Conservation (phyloP, 495 filamentous ascomycete genomes). For the Evansstolkia leycettana region DNA sequence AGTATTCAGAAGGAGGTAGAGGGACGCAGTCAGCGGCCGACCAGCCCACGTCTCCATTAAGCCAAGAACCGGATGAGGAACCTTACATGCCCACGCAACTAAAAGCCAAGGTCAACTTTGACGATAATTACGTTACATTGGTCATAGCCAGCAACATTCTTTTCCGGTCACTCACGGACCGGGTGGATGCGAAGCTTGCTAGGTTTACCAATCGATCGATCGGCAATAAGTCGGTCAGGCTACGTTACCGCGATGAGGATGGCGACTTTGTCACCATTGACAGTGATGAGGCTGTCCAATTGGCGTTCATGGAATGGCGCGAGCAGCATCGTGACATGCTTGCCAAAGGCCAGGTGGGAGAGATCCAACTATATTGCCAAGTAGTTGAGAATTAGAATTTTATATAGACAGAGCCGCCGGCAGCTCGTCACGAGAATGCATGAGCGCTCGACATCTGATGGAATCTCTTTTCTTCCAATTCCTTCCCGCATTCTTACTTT, state of each 20-base stretch:
- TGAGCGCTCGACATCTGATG: neutral
- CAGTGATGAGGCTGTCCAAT: conserved; percentile 87
- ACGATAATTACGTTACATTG: conserved; percentile 71
- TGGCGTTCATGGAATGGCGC: conserved; percentile 86
- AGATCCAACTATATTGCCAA: conserved; percentile 73
- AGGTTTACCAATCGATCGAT: conserved; percentile 73
- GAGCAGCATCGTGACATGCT: conserved; percentile 57
- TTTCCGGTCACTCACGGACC: conserved; percentile 83
- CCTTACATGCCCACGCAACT: conserved; percentile 51
- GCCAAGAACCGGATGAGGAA: conserved; percentile 23
- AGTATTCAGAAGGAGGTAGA: conserved; percentile 20
- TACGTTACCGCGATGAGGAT: conserved; percentile 88
- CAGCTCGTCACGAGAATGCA: neutral
- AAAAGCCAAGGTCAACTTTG: conserved; percentile 87
- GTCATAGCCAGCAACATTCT: conserved; percentile 89
- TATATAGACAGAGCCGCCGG: conserved; percentile 1
- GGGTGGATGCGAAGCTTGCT: conserved; percentile 91
- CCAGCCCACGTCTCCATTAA: conserved; percentile 25
- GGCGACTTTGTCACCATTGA: conserved; percentile 87
- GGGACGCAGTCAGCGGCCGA: conserved; percentile 19
- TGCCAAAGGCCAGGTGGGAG: conserved; percentile 55
- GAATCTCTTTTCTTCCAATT: neutral
- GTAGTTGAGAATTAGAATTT: conserved; percentile 26
- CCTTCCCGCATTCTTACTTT: neutral
- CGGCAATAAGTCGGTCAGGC: conserved; percentile 58